A percentile compares a stretch with the other conserved stretches of the same genome.
These are phyloP conservation scores for Heritiera littoralis DNA, from an alignment of 345 rosid genomes.

Conservation along the genomic window DNA sequence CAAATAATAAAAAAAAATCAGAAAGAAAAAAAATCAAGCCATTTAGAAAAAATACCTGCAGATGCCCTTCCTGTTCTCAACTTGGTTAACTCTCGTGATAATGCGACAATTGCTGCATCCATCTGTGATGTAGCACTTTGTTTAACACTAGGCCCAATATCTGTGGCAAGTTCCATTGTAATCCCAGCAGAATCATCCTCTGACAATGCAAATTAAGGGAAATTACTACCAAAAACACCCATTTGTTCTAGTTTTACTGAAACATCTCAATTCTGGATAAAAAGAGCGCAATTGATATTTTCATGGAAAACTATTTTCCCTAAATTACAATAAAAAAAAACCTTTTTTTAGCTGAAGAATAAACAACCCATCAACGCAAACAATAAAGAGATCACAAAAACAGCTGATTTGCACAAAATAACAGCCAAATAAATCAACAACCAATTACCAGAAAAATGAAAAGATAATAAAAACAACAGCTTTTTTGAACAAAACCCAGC, in stretches of 20 bases:
- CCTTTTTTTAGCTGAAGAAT: not conserved
- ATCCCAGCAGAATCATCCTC: slow-evolving; percentile 70
- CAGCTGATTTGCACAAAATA: not conserved
- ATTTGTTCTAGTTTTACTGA: not conserved
- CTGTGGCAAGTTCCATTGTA: slow-evolving; percentile 47
- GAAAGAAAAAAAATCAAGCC: not conserved
- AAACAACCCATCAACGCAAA: not conserved
- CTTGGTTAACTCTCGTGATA: slow-evolving; percentile 75
- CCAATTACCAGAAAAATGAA: not conserved
- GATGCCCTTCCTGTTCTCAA: slow-evolving; percentile 91
- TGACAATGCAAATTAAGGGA: slow-evolving; percentile 28
- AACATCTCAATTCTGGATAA: not conserved
- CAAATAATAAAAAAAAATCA: not conserved
- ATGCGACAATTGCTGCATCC: slow-evolving; percentile 85
- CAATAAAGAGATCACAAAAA: not conserved
- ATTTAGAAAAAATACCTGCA: slow-evolving; percentile 41
- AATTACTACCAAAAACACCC: not conserved
- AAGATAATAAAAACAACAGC: not conserved
- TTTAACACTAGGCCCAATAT: slow-evolving; percentile 75
- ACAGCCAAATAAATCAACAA: not conserved
- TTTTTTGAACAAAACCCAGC: not conserved
- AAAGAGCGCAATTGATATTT: not conserved
- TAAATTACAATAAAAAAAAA: not conserved
- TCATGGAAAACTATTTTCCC: not conserved
- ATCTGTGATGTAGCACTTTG: slow-evolving; percentile 67